Evolutionary conservation across 352 stramenopile species (phyloP).

Genomic region (Phytophthora sp.): DNA sequence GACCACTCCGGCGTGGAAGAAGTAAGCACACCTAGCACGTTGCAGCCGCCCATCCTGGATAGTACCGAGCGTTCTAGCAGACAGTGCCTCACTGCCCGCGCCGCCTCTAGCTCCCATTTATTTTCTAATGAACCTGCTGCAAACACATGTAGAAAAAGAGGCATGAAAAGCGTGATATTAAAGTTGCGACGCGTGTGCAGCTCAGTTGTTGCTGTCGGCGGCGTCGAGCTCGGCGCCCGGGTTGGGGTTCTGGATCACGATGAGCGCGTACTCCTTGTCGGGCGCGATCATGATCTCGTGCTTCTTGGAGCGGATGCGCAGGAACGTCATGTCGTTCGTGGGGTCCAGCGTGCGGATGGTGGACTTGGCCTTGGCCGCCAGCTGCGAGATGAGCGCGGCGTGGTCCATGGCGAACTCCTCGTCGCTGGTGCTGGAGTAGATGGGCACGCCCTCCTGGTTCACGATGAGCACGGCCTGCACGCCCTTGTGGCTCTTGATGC

Average conservation of each 20-base stretch:
- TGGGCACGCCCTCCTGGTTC: slow-evolving; percentile 92
- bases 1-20: slow-evolving; percentile 73
- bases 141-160: no score
- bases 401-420: slow-evolving; percentile 91
- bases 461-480: slow-evolving; percentile 94
- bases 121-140: no score
- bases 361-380: slow-evolving; percentile 90
- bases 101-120: no score
- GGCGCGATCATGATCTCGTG: slow-evolving; percentile 95
- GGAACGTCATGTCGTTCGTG: slow-evolving; percentile 94
- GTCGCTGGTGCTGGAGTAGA: slow-evolving; percentile 91
- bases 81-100: no score
- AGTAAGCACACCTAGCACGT: no score
- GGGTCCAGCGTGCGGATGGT: slow-evolving; percentile 92
- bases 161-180: no score
- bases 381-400: slow-evolving; percentile 85
- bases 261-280: slow-evolving; percentile 94
- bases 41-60: no score
- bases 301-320: slow-evolving; percentile 94
- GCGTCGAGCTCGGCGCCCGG: slow-evolving; percentile 50
- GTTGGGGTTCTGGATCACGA: slow-evolving; percentile 93
- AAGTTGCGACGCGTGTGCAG: no score
- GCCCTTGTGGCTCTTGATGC: slow-evolving; percentile 94
- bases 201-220: slow-evolving; percentile 30
- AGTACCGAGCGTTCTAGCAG: no score